Evolutionary conservation across 2,329 filamentous ascomycete genomes (phyloP).

Genomic region (Fulvia fulva): DNA sequence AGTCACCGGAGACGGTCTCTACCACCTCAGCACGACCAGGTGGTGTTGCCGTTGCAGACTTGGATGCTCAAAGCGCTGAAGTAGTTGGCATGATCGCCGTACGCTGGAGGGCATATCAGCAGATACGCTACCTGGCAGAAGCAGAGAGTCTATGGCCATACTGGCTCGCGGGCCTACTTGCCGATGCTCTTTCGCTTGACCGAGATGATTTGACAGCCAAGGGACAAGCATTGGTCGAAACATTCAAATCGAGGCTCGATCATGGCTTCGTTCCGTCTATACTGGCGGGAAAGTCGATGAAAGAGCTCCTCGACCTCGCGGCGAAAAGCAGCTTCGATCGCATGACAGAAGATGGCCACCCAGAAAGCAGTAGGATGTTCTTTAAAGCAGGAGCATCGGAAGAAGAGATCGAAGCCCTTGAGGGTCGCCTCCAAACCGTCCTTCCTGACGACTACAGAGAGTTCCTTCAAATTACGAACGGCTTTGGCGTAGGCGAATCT

Average conservation of each 20-base stretch:
- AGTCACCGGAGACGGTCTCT: background rate
- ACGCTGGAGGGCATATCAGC: conserved; percentile 1
- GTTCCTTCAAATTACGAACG: conserved; percentile 9
- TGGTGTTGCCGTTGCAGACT: background rate
- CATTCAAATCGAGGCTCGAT: background rate
- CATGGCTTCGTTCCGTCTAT: background rate
- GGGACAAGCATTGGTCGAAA: background rate
- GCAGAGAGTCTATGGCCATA: conserved; percentile 7
- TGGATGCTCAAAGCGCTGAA: background rate
- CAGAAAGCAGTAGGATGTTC: background rate
- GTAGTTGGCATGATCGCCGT: conserved; percentile 5
- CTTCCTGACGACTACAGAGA: conserved; percentile 12
- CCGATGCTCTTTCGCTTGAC: conserved; percentile 2
- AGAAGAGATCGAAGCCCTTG: conserved; percentile 4
- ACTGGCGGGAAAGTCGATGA: conserved; percentile 1
- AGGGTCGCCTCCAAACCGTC: background rate
- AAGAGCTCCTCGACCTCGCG: conserved; percentile 6
- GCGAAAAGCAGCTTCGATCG: background rate
- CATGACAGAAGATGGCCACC: background rate
- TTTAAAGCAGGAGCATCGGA: background rate
- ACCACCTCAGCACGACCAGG: background rate
- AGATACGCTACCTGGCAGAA: background rate
- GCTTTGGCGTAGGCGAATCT: background rate
- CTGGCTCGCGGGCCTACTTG: conserved; percentile 7
- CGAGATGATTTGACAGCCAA: background rate